Conservation (phyloP, 2,329 filamentous ascomycete species). For the Fusarium sp. region DNA sequence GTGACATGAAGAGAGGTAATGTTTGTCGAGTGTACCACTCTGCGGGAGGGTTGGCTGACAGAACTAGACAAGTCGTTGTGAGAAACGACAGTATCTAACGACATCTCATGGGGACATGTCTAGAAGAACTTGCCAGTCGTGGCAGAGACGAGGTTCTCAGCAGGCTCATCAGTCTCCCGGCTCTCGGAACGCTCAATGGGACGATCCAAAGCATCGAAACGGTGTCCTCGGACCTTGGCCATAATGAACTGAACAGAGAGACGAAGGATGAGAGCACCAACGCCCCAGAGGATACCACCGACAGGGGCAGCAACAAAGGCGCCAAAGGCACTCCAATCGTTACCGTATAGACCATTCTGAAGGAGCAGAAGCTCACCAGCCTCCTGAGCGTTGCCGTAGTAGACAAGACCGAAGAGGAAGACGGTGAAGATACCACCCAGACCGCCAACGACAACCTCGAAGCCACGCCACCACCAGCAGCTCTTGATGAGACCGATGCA, state of each 20-base stretch:
- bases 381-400: constrained; percentile 74
- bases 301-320: constrained; percentile 85
- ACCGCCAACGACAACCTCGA: constrained; percentile 83
- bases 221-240: constrained; percentile 68
- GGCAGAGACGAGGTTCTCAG: constrained; percentile 43
- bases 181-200: constrained; percentile 51
- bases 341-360: constrained; percentile 78
- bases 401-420: constrained; percentile 84
- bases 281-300: constrained; percentile 79
- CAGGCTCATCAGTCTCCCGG: constrained; percentile 46
- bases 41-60: neutral
- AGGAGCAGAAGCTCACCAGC: constrained; percentile 79
- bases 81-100: constrained; percentile 15
- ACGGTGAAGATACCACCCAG: constrained; percentile 83
- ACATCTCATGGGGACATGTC: constrained; percentile 15
- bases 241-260: constrained; percentile 68
- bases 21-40: neutral
- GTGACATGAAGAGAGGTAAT: neutral
- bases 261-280: constrained; percentile 71
- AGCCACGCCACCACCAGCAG: constrained; percentile 83
- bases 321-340: constrained; percentile 86
- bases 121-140: constrained; percentile 69
- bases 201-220: constrained; percentile 76
- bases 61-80: neutral
- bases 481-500: constrained; percentile 76